These are phyloP conservation scores for Massarina eburnea DNA, from an alignment of 2,329 filamentous ascomycete species.

Conservation along the genomic window DNA sequence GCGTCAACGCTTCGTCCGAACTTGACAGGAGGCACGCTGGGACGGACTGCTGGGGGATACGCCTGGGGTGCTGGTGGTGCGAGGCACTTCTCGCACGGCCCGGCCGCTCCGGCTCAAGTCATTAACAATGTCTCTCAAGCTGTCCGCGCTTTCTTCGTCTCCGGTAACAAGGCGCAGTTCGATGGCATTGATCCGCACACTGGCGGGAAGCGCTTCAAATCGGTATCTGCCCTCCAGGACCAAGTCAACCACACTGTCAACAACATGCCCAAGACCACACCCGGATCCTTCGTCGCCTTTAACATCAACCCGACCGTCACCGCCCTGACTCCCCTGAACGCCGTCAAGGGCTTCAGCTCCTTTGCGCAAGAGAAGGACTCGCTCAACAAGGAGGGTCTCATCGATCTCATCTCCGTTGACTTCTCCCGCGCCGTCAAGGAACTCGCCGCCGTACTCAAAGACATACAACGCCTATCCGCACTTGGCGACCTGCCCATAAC, in stretches of 20 bases:
- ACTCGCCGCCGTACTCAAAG: constrained; percentile 74
- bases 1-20: constrained; percentile 88
- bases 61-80: constrained; percentile 70
- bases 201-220: constrained; percentile 78
- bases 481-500: constrained; percentile 83
- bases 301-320: constrained; percentile 86
- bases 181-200: constrained; percentile 69
- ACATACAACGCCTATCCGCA: constrained; percentile 73
- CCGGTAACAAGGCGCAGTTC: constrained; percentile 83
- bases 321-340: constrained; percentile 72
- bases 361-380: constrained; percentile 52
- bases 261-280: constrained; percentile 56
- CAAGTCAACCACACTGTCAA: constrained; percentile 70
- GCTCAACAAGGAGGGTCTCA: constrained; percentile 78
- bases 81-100: constrained; percentile 87
- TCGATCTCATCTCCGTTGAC: constrained; percentile 83
- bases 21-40: constrained; percentile 81
- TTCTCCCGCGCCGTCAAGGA: constrained; percentile 87
- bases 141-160: constrained; percentile 88
- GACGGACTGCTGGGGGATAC: constrained; percentile 89
- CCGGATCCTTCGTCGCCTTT: constrained; percentile 89
- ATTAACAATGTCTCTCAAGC: constrained; percentile 94
- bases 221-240: constrained; percentile 74
- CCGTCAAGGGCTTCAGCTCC: constrained; percentile 56
- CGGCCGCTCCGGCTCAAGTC: constrained; percentile 83